Percentiles rank a stretch among this genome's conserved stretches.
phyloP scores from a whole-genome alignment of 2,329 filamentous ascomycete species.

The Mycosphaerella sp. region DNA sequence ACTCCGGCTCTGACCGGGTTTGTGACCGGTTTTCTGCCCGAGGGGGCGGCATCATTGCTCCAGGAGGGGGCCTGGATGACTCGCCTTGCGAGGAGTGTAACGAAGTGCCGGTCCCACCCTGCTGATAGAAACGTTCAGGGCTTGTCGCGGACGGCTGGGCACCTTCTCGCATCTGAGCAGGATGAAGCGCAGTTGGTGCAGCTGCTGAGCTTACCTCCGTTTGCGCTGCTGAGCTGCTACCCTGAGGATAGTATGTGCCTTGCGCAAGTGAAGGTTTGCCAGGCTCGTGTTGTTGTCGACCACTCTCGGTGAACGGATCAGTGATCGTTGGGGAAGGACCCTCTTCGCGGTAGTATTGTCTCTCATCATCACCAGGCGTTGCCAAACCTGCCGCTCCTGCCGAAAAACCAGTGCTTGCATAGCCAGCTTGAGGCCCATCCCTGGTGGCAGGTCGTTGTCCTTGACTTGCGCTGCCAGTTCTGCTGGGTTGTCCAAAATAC shows the following conservation, averaged over 20 bases:
- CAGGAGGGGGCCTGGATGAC: constrained; percentile 10
- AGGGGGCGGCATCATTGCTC: constrained; percentile 34
- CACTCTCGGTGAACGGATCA: constrained; percentile 55
- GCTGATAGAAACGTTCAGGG: constrained; percentile 40
- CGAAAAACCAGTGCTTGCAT: constrained; percentile 21
- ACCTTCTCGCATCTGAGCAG: constrained; percentile 8
- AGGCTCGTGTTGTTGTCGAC: constrained; percentile 35
- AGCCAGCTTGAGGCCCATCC: constrained; percentile 32
- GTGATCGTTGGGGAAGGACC: constrained; percentile 52
- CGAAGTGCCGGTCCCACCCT: constrained; percentile 34
- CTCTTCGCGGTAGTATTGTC: constrained; percentile 47
- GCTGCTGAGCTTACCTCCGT: constrained; percentile 7
- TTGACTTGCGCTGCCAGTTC: constrained; percentile 40
- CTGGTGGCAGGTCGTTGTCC: constrained; percentile 32
- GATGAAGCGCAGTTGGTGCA: constrained; percentile 8
- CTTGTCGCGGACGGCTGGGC: constrained; percentile 12
- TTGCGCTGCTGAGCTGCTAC: constrained; percentile 13
- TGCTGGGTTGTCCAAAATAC: constrained; percentile 27
- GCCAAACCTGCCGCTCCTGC: constrained; percentile 24
- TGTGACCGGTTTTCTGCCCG: constrained; percentile 22
- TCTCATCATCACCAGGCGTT: constrained; percentile 34
- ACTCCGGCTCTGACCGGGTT: constrained; percentile 27
- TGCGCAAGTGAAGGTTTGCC: constrained; percentile 26
- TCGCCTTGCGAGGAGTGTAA: constrained; percentile 28
- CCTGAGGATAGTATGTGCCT: constrained; percentile 16